These are phyloP conservation scores for Colletotrichum viniferum DNA, from an alignment of 2,329 filamentous ascomycete genomes.

Conservation along the genomic window DNA sequence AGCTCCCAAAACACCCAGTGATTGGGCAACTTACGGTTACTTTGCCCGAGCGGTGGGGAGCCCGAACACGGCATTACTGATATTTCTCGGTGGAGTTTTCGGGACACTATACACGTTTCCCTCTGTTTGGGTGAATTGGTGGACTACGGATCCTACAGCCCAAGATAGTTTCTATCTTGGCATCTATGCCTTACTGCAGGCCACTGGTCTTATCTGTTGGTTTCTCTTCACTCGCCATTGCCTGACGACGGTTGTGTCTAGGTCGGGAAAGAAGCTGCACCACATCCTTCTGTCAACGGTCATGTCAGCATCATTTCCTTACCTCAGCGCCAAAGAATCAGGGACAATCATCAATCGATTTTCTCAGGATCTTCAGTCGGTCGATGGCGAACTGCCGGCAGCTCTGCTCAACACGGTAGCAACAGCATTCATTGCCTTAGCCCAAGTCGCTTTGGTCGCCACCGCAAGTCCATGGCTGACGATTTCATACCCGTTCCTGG, in stretches of 20 bases:
- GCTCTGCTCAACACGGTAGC: slow-evolving; percentile 34
- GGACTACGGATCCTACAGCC: slow-evolving; percentile 35
- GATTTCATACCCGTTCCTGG: slow-evolving; percentile 31
- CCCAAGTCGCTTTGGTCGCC: slow-evolving; percentile 51
- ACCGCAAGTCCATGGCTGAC: slow-evolving; percentile 46
- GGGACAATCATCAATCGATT: slow-evolving; percentile 48
- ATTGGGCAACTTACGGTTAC: not conserved
- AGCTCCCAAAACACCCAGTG: not conserved
- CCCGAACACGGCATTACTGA: slow-evolving; percentile 22
- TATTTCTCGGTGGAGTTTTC: not conserved
- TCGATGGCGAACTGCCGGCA: slow-evolving; percentile 42
- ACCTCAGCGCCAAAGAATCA: slow-evolving; percentile 45
- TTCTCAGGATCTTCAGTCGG: slow-evolving; percentile 47
- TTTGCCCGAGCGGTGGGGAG: slow-evolving; percentile 37
- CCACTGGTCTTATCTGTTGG: slow-evolving; percentile 21
- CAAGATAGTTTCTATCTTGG: slow-evolving; percentile 31
- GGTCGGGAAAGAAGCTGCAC: slow-evolving; percentile 36
- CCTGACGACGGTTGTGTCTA: slow-evolving; percentile 27
- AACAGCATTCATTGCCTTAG: slow-evolving; percentile 33
- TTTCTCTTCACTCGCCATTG: not conserved
- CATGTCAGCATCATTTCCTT: slow-evolving; percentile 40
- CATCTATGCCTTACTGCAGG: slow-evolving; percentile 30
- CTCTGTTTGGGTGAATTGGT: slow-evolving; percentile 45
- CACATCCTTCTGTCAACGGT: slow-evolving; percentile 33
- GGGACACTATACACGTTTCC: slow-evolving; percentile 33